phyloP scores from a whole-genome alignment of 2,329 filamentous ascomycete genomes.

The Coniochaeta ligniaria region DNA sequence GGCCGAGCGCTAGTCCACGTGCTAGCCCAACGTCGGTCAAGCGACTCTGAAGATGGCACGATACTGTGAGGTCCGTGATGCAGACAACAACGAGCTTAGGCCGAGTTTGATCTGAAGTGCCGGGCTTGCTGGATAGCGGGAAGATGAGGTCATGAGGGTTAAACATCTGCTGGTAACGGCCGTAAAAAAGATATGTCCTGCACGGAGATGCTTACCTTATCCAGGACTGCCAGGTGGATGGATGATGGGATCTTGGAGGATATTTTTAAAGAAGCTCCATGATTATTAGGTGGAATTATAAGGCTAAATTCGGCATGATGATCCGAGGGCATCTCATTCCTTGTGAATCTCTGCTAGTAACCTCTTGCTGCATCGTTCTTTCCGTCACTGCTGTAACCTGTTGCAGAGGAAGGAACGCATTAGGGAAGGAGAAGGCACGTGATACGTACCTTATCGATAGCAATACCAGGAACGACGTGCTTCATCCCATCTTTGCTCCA shows the following conservation, averaged over 20 bases:
- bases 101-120: not conserved
- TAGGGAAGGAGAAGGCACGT: not conserved
- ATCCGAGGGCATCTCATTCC: not conserved
- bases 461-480: not conserved
- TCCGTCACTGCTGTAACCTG: not conserved
- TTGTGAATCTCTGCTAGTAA: not conserved
- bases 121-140: not conserved
- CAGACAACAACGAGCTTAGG: not conserved
- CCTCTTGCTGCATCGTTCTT: not conserved
- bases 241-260: not conserved
- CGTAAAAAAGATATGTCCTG: not conserved
- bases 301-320: constrained; percentile 2
- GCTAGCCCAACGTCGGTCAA: too few relatives aligned
- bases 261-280: too few relatives aligned
- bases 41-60: too few relatives aligned
- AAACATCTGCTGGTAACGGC: too few relatives aligned
- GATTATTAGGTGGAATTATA: not conserved
- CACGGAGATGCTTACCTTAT: not conserved
- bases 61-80: not conserved
- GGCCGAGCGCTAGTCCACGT: not conserved
- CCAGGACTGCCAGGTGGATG: not conserved
- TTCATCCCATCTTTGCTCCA: not conserved
- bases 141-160: too few relatives aligned
- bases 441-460: not conserved
- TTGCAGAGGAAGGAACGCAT: not conserved